Evolutionary conservation across 129 eudicot genomes (phyloP), one percentile per base, ranked within the genome.

Genomic region (Gnaphalium uliginosum): DNA sequence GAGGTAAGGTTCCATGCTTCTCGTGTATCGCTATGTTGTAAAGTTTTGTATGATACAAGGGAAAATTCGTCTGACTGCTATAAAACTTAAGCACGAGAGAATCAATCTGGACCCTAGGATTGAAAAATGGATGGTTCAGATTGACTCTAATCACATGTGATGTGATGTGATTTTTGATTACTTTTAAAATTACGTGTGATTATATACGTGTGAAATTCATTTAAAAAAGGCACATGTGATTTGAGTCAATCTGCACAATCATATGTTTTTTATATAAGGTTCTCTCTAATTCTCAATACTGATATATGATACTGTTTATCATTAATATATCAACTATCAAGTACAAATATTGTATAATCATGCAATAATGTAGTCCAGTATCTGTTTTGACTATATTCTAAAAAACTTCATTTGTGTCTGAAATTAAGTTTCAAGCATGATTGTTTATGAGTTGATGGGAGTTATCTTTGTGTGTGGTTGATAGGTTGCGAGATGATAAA

Each of bases 1-100:
- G 88, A 87, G 91, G 96, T 37, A 85, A 75, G 83, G 53, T 25
- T 61, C 72, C 66, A 61, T 21, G 35, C 27, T 61, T 61, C 46
- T 59, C 10, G 26, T 26, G 54, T 74, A 23, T 60, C 23, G n/a
- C 10, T 19, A 9, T 75, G 6, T 6, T 30, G 14, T 32, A 14
- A 27, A 43, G 61, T 22, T 62, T 32, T 27, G 29, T n/a, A 32
- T 15, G 66, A 56, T 56, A 19, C 4, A 4, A 10, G 24, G 51
- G 5, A 13, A 0, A 13, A 13, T 11, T 11, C 1, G 6, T 39
- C 10, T 39, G 15, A 39, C 15, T 39, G 14, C 48, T 9, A 39
- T 39, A 8, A 39, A 43, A 43, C 0, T 13, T 43, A 43, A 43
- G 51, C 17, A 2, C 5, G 5, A 13, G 48, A 39, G 51, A 43